A percentile compares a stretch with the other conserved stretches of the same genome.
These are phyloP conservation scores for Saccharomycopsis javanensis DNA, from an alignment of 805 yeast species.

Conservation along the genomic window DNA sequence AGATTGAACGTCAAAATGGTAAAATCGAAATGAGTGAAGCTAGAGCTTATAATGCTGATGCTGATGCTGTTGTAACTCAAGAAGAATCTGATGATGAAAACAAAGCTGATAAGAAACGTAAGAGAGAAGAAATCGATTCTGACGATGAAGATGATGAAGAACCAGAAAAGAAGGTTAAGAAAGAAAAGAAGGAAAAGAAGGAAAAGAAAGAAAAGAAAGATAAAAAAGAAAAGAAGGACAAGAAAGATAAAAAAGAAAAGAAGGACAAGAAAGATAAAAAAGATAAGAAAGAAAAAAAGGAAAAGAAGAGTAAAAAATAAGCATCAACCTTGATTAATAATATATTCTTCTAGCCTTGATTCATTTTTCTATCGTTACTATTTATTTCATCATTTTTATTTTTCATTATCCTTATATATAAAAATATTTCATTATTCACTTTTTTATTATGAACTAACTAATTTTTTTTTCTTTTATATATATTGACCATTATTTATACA, in stretches of 20 bases:
- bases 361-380: neutral
- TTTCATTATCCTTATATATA: neutral
- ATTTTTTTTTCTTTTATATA: neutral
- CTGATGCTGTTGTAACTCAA: constrained; percentile 57
- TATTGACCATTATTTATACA: neutral
- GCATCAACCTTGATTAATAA: neutral
- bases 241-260: constrained; percentile 12
- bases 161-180: constrained; percentile 27
- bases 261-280: constrained; percentile 15
- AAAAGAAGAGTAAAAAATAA: constrained; percentile 11
- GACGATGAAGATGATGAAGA: constrained; percentile 26
- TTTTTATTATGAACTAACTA: neutral
- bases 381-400: neutral
- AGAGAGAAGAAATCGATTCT: constrained; percentile 28
- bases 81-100: constrained; percentile 32
- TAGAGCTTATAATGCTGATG: constrained; percentile 88
- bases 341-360: neutral
- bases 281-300: constrained; percentile 12
- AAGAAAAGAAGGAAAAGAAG: constrained; percentile 24
- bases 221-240: constrained; percentile 13
- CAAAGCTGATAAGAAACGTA: constrained; percentile 23
- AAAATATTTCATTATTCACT: neutral
- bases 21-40: constrained; percentile 82
- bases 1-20: constrained; percentile 70
- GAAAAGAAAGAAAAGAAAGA: constrained; percentile 10